Percentiles rank a stretch among this genome's conserved stretches.
Conservation (phyloP, 208 protist genomes). For the Leishmania turanica region DNA sequence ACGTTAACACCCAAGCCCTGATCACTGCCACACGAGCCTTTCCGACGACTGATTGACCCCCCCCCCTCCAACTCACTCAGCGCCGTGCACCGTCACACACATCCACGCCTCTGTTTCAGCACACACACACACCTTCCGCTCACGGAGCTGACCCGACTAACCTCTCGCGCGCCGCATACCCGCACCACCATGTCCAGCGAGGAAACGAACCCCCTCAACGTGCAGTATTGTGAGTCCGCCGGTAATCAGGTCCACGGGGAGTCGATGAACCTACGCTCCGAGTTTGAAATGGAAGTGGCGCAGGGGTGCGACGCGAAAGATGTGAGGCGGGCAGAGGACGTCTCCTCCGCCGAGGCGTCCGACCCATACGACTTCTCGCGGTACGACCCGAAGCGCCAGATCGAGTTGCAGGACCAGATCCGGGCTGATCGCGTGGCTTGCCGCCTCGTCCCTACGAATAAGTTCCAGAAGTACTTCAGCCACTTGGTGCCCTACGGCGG, state of each 20-base stretch:
- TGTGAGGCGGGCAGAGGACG: neutral
- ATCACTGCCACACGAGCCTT: neutral
- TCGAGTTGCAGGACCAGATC: neutral
- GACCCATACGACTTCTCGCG: slow-evolving; percentile 22
- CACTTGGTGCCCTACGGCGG: slow-evolving; percentile 61
- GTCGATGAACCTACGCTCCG: neutral
- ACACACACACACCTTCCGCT: neutral
- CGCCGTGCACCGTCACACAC: neutral
- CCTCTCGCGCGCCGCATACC: too few species aligned
- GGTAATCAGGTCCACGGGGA: neutral
- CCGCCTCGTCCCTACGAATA: slow-evolving; percentile 32
- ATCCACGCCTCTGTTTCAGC: neutral
- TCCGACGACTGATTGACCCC: neutral
- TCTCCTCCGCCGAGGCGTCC: neutral
- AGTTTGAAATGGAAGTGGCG: neutral
- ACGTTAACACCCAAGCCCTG: neutral
- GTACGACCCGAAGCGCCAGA: slow-evolving; percentile 8
- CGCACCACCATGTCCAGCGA: neutral
- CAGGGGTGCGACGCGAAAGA: neutral
- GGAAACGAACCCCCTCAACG: neutral
- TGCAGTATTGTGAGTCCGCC: too few species aligned
- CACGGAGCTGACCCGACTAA: neutral
- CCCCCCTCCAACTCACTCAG: neutral
- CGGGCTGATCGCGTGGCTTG: slow-evolving; percentile 27
- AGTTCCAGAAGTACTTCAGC: slow-evolving; percentile 34